A percentile compares a stretch with the other conserved stretches of the same genome.
phyloP scores from a whole-genome alignment of 1,139 yeast genomes.

The Chernovozyma sophiae-reginae region DNA sequence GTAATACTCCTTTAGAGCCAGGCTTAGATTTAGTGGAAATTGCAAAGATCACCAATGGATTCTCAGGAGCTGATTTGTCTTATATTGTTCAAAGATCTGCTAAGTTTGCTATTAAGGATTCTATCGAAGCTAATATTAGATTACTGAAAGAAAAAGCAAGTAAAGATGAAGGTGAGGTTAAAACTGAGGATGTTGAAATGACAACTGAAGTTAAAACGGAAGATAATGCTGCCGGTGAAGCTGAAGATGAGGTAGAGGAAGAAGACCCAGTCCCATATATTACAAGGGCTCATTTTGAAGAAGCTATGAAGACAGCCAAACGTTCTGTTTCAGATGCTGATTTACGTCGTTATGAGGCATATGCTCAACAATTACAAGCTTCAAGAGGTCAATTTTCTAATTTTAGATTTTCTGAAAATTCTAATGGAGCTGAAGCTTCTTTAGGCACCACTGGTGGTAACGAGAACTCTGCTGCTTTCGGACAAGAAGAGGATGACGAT shows the following conservation, averaged over 20 bases:
- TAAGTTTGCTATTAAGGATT: conserved; percentile 96
- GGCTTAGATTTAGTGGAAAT: conserved; percentile 85
- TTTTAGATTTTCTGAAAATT: conserved; percentile 63
- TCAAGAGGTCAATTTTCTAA: conserved; percentile 89
- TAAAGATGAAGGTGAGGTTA: conserved; percentile 23
- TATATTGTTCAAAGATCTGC: conserved; percentile 98
- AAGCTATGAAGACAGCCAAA: conserved; percentile 99
- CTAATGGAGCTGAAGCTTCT: conserved; percentile 31
- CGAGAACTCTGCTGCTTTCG: conserved; percentile 9
- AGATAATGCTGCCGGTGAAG: conserved; percentile 9
- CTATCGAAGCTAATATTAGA: conserved; percentile 79
- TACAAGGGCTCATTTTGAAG: conserved; percentile 90
- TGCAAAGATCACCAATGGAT: conserved; percentile 91
- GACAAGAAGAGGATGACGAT: conserved; percentile 9
- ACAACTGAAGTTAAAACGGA: conserved; percentile 25
- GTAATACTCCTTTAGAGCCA: conserved; percentile 98
- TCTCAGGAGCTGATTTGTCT: conserved; percentile 98
- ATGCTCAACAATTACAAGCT: conserved; percentile 93
- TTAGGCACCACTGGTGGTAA: conserved; percentile 17
- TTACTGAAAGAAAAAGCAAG: conserved; percentile 48
- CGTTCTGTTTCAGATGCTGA: conserved; percentile 97
- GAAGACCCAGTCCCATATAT: conserved; percentile 95
- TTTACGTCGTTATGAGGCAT: conserved; percentile 97
- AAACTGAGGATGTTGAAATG: conserved; percentile 62
- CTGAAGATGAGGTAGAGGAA: conserved; percentile 54